phyloP scores from a whole-genome alignment of 495 filamentous ascomycete genomes.

The Opeltia flavorubescens region DNA sequence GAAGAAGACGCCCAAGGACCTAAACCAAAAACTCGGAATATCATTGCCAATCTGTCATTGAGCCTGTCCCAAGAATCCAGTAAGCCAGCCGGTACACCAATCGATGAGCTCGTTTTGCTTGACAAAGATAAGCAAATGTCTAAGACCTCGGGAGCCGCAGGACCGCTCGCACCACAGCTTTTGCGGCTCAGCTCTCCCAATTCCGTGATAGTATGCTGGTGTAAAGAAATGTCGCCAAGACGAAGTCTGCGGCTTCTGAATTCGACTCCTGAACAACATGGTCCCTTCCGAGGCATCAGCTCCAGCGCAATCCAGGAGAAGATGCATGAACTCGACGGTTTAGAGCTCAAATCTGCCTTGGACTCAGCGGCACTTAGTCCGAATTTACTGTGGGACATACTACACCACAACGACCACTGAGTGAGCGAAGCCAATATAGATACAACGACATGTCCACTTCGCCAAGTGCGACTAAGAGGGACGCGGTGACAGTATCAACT shows the following conservation, averaged over 20 bases:
- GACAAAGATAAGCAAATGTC: not conserved
- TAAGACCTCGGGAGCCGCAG: not conserved
- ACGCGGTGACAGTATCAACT: too few species aligned
- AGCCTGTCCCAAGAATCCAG: too few species aligned
- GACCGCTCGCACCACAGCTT: not conserved
- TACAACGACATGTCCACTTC: too few species aligned
- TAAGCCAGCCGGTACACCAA: too few species aligned
- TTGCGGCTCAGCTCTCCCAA: not conserved
- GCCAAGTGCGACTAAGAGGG: too few species aligned
- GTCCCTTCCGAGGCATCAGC: not conserved
- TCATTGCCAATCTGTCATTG: too few species aligned
- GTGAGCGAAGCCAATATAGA: too few species aligned
- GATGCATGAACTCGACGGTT: not conserved
- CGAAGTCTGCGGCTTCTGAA: not conserved
- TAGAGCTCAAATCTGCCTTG: not conserved
- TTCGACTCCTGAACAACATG: not conserved
- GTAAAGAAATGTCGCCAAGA: not conserved
- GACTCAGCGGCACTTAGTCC: not conserved
- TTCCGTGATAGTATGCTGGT: not conserved
- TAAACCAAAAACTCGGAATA: too few species aligned
- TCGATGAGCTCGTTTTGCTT: too few species aligned
- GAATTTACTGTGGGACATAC: not conserved
- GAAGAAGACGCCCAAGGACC: too few species aligned
- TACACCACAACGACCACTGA: too few species aligned
- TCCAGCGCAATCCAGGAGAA: not conserved